Evolutionary conservation across 2,329 filamentous ascomycete species (phyloP).

Genomic region (Plenodomus lindquistii): DNA sequence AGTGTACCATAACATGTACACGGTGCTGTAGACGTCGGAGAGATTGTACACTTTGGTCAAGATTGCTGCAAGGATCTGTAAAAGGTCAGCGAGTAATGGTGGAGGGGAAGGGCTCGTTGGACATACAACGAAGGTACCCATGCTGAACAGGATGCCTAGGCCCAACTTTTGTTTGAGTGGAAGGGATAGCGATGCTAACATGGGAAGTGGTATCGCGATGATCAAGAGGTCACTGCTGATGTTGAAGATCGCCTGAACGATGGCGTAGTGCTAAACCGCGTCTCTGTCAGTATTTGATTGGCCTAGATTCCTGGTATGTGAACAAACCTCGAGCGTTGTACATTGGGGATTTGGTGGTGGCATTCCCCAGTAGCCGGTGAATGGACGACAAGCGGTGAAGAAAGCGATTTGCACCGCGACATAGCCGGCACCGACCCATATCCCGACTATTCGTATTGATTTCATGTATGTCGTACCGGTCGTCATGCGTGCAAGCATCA

Average conservation of each 20-base stretch:
- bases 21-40: conserved; percentile 44
- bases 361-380: conserved; percentile 61
- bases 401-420: conserved; percentile 60
- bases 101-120: neutral
- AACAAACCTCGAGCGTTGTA: conserved; percentile 50
- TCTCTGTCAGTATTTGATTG: too few species aligned
- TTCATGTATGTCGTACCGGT: conserved; percentile 50
- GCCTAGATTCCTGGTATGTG: too few species aligned
- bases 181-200: conserved; percentile 56
- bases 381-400: conserved; percentile 58
- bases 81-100: conserved; percentile 2
- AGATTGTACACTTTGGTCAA: conserved; percentile 57
- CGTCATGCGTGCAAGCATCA: conserved; percentile 62
- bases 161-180: conserved; percentile 57
- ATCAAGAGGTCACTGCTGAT: conserved; percentile 65
- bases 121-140: conserved; percentile 56
- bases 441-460: conserved; percentile 53
- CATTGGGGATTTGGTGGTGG: conserved; percentile 60
- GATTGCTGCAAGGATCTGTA: conserved; percentile 45
- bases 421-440: conserved; percentile 55
- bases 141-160: conserved; percentile 55
- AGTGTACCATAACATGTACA: conserved; percentile 56
- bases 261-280: conserved; percentile 55
- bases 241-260: conserved; percentile 63
- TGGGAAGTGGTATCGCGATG: conserved; percentile 60